Percentiles rank a stretch among this genome's conserved stretches.
phyloP scores from a whole-genome alignment of 1,139 yeast species.

The Blastobotrys aristatus region DNA sequence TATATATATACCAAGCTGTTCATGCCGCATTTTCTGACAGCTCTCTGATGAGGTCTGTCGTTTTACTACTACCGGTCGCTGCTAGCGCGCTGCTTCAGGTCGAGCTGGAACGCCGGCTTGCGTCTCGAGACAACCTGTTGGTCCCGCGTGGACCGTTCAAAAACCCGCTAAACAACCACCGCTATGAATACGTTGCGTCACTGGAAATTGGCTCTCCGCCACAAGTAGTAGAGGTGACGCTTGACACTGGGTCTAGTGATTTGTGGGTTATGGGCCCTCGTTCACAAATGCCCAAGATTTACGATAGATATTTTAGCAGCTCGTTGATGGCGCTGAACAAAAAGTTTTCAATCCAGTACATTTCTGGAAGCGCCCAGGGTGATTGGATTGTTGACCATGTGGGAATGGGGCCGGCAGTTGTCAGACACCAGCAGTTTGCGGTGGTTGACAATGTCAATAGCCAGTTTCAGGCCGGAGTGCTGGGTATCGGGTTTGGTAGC shows the following conservation, averaged over 20 bases:
- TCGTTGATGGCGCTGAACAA: constrained; percentile 13
- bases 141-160: neutral
- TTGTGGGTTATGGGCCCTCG: constrained; percentile 45
- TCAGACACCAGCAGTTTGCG: constrained; percentile 46
- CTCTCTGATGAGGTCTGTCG: too few species aligned
- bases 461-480: constrained; percentile 43
- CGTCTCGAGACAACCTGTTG: neutral
- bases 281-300: neutral
- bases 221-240: constrained; percentile 22
- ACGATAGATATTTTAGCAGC: neutral
- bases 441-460: constrained; percentile 43
- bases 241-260: constrained; percentile 70
- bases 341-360: constrained; percentile 46
- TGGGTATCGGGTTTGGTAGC: constrained; percentile 48
- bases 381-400: constrained; percentile 53
- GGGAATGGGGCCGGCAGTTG: constrained; percentile 40
- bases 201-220: constrained; percentile 24
- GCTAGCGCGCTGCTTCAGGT: neutral
- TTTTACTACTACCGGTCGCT: neutral
- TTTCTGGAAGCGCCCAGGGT: constrained; percentile 51
- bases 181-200: constrained; percentile 14
- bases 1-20: neutral
- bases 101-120: neutral
- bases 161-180: constrained; percentile 39
- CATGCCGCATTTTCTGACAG: too few species aligned